phyloP scores from a whole-genome alignment of 495 filamentous ascomycete species.

The Aspergillus incahuasiensis region DNA sequence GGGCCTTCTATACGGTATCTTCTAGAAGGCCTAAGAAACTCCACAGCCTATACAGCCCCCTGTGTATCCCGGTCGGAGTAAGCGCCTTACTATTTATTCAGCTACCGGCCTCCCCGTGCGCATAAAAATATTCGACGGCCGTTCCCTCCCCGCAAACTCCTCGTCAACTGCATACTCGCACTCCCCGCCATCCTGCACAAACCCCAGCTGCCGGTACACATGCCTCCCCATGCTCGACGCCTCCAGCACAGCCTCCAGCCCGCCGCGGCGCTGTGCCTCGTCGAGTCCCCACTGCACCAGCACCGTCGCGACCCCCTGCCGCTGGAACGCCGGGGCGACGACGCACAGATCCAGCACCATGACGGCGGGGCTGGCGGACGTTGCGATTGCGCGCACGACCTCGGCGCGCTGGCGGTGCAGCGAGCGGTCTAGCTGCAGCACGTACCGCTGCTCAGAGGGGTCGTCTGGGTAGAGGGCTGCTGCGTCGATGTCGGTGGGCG shows the following conservation, averaged over 20 bases:
- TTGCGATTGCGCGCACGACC: slow-evolving; percentile 24
- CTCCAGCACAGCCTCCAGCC: slow-evolving; percentile 34
- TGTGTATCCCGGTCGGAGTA: no score
- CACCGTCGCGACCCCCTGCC: slow-evolving; percentile 31
- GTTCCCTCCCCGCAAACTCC: slow-evolving; percentile 22
- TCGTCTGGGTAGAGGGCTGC: slow-evolving; percentile 33
- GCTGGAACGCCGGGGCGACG: slow-evolving; percentile 37
- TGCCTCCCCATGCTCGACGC: slow-evolving; percentile 41
- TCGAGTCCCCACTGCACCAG: slow-evolving; percentile 40
- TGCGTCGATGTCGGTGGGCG: slow-evolving; percentile 26
- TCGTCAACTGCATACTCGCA: slow-evolving; percentile 32
- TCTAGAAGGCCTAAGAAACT: no score
- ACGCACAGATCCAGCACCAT: slow-evolving; percentile 36
- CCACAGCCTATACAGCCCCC: no score
- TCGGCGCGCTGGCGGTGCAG: slow-evolving; percentile 27
- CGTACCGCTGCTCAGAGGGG: slow-evolving; percentile 32
- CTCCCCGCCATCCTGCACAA: slow-evolving; percentile 27
- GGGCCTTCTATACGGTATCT: no score
- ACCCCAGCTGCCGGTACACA: slow-evolving; percentile 38
- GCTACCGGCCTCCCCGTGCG: slow-evolving; percentile 21
- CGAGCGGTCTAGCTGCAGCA: slow-evolving; percentile 26
- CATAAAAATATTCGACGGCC: slow-evolving; percentile 37
- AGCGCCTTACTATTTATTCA: no score
- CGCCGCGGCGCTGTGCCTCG: slow-evolving; percentile 33
- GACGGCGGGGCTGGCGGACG: slow-evolving; percentile 26